phyloP scores from a whole-genome alignment of 805 yeast genomes.

The Candida qinlingensis region DNA sequence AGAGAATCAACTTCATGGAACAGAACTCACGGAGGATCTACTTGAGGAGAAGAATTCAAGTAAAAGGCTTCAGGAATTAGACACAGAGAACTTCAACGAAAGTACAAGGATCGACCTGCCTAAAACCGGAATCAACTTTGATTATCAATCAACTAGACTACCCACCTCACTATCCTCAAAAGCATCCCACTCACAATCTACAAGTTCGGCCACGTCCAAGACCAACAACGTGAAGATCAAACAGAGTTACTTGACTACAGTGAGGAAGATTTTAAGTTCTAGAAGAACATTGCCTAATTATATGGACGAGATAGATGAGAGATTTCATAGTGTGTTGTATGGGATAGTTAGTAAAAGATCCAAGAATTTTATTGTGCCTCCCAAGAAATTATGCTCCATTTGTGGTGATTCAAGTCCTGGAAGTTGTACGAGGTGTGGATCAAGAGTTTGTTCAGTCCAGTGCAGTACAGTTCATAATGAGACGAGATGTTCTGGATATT shows the following conservation, averaged over 20 bases:
- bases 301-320: slow-evolving; percentile 35
- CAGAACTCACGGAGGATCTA: slow-evolving; percentile 22
- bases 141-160: slow-evolving; percentile 19
- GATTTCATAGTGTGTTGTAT: slow-evolving; percentile 27
- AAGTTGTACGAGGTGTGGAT: slow-evolving; percentile 36
- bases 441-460: slow-evolving; percentile 37
- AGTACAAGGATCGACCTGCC: slow-evolving; percentile 34
- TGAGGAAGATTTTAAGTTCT: slow-evolving; percentile 34
- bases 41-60: slow-evolving; percentile 31
- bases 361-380: slow-evolving; percentile 27
- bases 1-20: slow-evolving; percentile 24
- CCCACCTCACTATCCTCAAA: slow-evolving; percentile 7
- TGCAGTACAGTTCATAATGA: slow-evolving; percentile 38
- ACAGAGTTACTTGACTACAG: slow-evolving; percentile 27
- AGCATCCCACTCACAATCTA: neutral
- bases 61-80: slow-evolving; percentile 37
- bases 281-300: slow-evolving; percentile 37
- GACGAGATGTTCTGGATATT: slow-evolving; percentile 36
- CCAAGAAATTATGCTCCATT: slow-evolving; percentile 39
- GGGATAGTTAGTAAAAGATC: slow-evolving; percentile 28
- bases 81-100: slow-evolving; percentile 41
- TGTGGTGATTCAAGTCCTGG: slow-evolving; percentile 41
- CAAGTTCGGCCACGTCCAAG: neutral
- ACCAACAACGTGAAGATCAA: slow-evolving; percentile 13
- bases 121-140: slow-evolving; percentile 21